A percentile compares a stretch with the other conserved stretches of the same genome.
phyloP scores from a whole-genome alignment of 345 rosid genomes.

The Trapa bicornis region DNA sequence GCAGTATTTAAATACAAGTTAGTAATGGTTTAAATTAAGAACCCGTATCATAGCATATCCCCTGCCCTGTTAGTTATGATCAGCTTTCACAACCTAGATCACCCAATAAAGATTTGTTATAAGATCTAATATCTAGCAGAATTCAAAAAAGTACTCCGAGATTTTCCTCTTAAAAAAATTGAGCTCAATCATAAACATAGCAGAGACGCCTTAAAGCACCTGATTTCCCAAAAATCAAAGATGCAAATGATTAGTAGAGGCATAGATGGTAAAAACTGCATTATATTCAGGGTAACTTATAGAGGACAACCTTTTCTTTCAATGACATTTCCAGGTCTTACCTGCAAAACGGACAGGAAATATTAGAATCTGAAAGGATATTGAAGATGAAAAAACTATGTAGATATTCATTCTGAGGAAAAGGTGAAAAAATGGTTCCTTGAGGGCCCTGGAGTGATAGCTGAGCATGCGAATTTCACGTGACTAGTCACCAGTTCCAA shows the following conservation, averaged over 20 bases:
- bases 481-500: not conserved
- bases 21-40: not conserved
- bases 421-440: not conserved
- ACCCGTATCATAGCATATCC: conserved; percentile 86
- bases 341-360: conserved; percentile 26
- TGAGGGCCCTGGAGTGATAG: not conserved
- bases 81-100: conserved; percentile 56
- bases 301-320: conserved; percentile 56
- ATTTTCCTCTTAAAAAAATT: not conserved
- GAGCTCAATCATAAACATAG: conserved; percentile 31
- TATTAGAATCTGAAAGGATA: not conserved
- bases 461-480: not conserved
- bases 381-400: not conserved
- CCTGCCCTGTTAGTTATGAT: conserved; percentile 84
- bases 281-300: not conserved
- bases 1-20: not conserved
- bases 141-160: not conserved
- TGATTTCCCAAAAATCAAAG: conserved; percentile 10
- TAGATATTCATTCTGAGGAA: not conserved
- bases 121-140: conserved; percentile 1
- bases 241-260: conserved; percentile 7
- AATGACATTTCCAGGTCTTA: conserved; percentile 72
- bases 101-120: not conserved
- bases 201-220: conserved; percentile 51
- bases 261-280: not conserved